phyloP scores from a whole-genome alignment of 2,329 filamentous ascomycete species.

The Penicillium sp. region DNA sequence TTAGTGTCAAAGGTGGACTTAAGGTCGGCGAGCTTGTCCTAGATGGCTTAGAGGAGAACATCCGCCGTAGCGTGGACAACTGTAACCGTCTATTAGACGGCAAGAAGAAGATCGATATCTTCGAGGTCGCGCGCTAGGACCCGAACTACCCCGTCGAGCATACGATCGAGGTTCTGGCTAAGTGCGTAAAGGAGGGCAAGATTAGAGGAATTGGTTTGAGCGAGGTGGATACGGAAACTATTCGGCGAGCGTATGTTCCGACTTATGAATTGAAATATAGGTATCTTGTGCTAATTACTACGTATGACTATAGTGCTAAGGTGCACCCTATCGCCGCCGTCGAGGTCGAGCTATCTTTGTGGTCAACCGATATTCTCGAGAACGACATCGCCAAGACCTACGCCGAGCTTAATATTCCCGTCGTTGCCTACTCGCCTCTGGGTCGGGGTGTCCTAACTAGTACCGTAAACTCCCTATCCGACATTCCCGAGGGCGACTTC shows the following conservation, averaged over 20 bases:
- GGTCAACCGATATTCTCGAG: slow-evolving; percentile 51
- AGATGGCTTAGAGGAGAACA: slow-evolving; percentile 51
- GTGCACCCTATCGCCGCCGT: slow-evolving; percentile 55
- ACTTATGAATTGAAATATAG: not conserved
- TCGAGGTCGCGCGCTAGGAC: slow-evolving; percentile 56
- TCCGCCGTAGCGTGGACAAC: slow-evolving; percentile 56
- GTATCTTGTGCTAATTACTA: slow-evolving; percentile 33
- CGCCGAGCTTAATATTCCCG: slow-evolving; percentile 52
- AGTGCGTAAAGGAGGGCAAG: slow-evolving; percentile 42
- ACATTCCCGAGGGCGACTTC: slow-evolving; percentile 47
- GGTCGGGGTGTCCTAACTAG: slow-evolving; percentile 54
- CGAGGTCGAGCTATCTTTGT: slow-evolving; percentile 58
- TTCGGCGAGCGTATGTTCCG: slow-evolving; percentile 37
- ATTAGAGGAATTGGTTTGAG: slow-evolving; percentile 43
- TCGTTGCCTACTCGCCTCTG: slow-evolving; percentile 57
- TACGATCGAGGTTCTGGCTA: slow-evolving; percentile 37
- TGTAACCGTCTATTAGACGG: slow-evolving; percentile 51
- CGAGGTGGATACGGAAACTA: slow-evolving; percentile 44
- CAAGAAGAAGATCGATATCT: slow-evolving; percentile 58
- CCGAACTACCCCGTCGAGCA: slow-evolving; percentile 47
- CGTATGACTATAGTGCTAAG: slow-evolving; percentile 36
- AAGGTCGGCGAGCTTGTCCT: slow-evolving; percentile 35
- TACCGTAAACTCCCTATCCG: slow-evolving; percentile 42
- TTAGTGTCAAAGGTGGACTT: slow-evolving; percentile 58
- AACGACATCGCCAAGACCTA: slow-evolving; percentile 56